These are phyloP conservation scores for Fusarium sp. DNA, from an alignment of 2,329 filamentous ascomycete genomes.

Conservation along the genomic window DNA sequence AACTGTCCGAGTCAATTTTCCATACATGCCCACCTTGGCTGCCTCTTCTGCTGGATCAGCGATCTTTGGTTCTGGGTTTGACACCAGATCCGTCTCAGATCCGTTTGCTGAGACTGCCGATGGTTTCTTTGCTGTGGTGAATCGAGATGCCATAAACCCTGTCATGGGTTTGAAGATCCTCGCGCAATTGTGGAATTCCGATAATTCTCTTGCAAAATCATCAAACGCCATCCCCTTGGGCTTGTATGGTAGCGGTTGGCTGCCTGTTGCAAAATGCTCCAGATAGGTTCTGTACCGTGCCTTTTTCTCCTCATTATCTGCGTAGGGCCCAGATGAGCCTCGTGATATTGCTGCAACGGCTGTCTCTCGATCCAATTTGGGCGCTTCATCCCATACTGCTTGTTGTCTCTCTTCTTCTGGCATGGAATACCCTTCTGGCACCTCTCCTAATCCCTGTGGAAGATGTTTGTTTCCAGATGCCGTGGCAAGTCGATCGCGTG, in stretches of 20 bases:
- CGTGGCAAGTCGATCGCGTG: slow-evolving; percentile 79
- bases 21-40: slow-evolving; percentile 92
- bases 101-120: slow-evolving; percentile 43
- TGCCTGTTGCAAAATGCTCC: slow-evolving; percentile 71
- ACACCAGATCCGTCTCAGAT: slow-evolving; percentile 40
- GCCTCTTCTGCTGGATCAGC: slow-evolving; percentile 84
- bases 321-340: slow-evolving; percentile 78
- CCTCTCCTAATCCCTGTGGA: slow-evolving; percentile 80
- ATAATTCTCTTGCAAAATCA: slow-evolving; percentile 83
- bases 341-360: slow-evolving; percentile 76
- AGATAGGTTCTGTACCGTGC: slow-evolving; percentile 85
- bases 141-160: slow-evolving; percentile 91
- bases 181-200: slow-evolving; percentile 75
- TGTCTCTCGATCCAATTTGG: slow-evolving; percentile 72
- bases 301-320: slow-evolving; percentile 82
- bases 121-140: slow-evolving; percentile 76
- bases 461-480: slow-evolving; percentile 81
- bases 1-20: slow-evolving; percentile 80
- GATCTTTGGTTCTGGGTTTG: slow-evolving; percentile 49
- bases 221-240: slow-evolving; percentile 63
- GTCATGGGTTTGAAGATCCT: slow-evolving; percentile 90
- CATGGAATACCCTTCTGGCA: slow-evolving; percentile 72
- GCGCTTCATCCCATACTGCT: slow-evolving; percentile 68
- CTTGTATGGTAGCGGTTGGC: slow-evolving; percentile 62
- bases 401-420: slow-evolving; percentile 72